Conservation (phyloP, 768 basidiomycete genomes). For the Trichaptum fuscoviolaceum region DNA sequence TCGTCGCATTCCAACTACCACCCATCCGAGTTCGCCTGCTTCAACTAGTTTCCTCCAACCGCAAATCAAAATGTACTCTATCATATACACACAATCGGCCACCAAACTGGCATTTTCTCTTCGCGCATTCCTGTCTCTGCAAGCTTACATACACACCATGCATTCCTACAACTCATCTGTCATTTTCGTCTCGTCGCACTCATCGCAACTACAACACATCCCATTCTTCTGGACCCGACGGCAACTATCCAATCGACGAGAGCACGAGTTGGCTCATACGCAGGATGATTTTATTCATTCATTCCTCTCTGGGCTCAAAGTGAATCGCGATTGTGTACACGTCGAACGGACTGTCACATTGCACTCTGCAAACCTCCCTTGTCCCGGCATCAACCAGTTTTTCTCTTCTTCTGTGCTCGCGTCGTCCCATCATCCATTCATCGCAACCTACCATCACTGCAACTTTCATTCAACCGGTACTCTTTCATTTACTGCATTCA, state of each 20-base stretch:
- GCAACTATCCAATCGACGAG: constrained; percentile 1
- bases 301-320: constrained; percentile 1
- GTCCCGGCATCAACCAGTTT: neutral
- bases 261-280: neutral
- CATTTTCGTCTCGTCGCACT: constrained; percentile 3
- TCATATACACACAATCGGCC: constrained; percentile 5
- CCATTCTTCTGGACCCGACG: constrained; percentile 1
- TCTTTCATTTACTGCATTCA: constrained; percentile 10
- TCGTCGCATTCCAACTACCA: constrained; percentile 59
- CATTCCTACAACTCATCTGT: constrained; percentile 5
- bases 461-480: constrained; percentile 3
- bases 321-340: constrained; percentile 4
- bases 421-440: constrained; percentile 1
- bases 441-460: constrained; percentile 5
- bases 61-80: constrained; percentile 2
- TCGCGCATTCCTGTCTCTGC: constrained; percentile 5
- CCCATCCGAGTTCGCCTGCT: neutral
- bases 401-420: constrained; percentile 4
- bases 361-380: neutral
- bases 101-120: constrained; percentile 2
- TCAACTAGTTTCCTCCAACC: neutral
- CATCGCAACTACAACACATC: neutral
- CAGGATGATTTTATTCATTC: constrained; percentile 1
- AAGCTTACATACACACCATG: constrained; percentile 3
- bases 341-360: neutral